Percentiles rank a stretch among this genome's conserved stretches.
These are phyloP conservation scores for Fistulifera pelliculosa DNA, from an alignment of 108 stramenopile species.

Conservation along the genomic window DNA sequence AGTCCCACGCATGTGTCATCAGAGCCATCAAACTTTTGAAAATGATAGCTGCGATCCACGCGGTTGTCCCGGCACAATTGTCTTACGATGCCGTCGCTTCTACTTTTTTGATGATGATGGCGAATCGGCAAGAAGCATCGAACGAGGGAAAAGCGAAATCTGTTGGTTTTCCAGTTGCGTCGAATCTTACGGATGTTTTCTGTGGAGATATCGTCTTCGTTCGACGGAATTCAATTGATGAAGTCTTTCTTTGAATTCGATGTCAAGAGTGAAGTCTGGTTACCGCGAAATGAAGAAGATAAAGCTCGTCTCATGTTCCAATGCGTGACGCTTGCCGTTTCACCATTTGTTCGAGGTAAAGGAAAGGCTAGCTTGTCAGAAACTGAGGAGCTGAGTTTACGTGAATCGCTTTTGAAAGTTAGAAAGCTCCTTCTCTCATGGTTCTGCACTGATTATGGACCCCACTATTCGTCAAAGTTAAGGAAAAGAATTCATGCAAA, in stretches of 20 bases:
- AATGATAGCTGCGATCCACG: conserved; percentile 49
- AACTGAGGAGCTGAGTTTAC: not conserved
- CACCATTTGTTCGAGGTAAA: not conserved
- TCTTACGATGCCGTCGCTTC: conserved; percentile 35
- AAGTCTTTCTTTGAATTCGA: conserved; percentile 25
- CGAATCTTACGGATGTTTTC: conserved; percentile 29
- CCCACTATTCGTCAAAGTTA: conserved; percentile 8
- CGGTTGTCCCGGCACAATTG: conserved; percentile 19
- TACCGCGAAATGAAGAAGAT: conserved; percentile 26
- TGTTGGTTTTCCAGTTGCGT: conserved; percentile 19
- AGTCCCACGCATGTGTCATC: not conserved
- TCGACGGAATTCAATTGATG: conserved; percentile 37
- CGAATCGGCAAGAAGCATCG: too few relatives aligned
- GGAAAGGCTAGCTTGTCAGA: not conserved
- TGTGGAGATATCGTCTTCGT: conserved; percentile 28
- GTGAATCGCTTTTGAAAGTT: conserved; percentile 4
- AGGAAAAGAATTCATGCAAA: conserved; percentile 8
- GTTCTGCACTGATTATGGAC: conserved; percentile 46
- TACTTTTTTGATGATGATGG: conserved; percentile 13
- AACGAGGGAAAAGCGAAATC: not conserved
- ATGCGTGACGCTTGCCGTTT: conserved; percentile 32
- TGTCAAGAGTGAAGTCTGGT: conserved; percentile 18
- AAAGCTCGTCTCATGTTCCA: conserved; percentile 54
- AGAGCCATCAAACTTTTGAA: conserved; percentile 21
- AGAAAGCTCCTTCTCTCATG: conserved; percentile 35